Percentiles rank a stretch among this genome's conserved stretches.
Evolutionary conservation across 495 filamentous ascomycete species (phyloP).

Genomic region (Entonaema liquescens): DNA sequence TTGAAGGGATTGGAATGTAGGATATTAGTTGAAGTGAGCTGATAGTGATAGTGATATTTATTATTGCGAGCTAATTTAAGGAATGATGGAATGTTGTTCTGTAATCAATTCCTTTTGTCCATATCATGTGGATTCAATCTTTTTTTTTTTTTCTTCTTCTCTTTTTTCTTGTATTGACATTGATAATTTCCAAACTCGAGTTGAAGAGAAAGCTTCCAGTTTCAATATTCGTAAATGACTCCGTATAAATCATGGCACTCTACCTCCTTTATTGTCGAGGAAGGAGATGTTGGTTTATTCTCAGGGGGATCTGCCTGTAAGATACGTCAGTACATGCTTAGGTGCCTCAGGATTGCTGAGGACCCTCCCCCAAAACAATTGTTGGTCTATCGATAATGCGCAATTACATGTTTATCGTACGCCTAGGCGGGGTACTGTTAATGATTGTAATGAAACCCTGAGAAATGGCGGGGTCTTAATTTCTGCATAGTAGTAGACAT

Average conservation of each 20-base stretch:
- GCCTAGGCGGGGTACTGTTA: slow-evolving; percentile 27
- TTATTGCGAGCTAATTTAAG: slow-evolving; percentile 5
- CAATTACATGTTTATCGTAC: slow-evolving; percentile 9
- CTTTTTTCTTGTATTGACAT: too few relatives aligned
- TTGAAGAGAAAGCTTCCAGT: neutral
- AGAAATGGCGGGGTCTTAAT: slow-evolving; percentile 27
- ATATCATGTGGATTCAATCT: neutral
- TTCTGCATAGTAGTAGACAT: slow-evolving; percentile 5
- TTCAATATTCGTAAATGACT: too few relatives aligned
- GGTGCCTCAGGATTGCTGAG: neutral
- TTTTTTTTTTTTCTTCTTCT: too few relatives aligned
- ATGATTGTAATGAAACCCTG: slow-evolving; percentile 9
- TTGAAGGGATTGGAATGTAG: slow-evolving; percentile 6
- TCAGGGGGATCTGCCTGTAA: neutral
- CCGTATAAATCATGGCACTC: neutral
- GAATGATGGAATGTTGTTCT: slow-evolving; percentile 1
- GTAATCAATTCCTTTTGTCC: neutral
- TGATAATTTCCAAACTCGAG: neutral
- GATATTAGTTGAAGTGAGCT: neutral
- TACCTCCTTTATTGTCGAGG: neutral
- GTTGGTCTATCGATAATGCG: slow-evolving; percentile 33
- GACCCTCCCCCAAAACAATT: neutral
- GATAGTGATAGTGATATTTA: too few relatives aligned
- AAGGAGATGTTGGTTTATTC: neutral
- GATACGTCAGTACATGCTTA: neutral